Percentiles rank a stretch among this genome's conserved stretches.
Conservation (phyloP, 805 yeast genomes). For the Pichia heedii region DNA sequence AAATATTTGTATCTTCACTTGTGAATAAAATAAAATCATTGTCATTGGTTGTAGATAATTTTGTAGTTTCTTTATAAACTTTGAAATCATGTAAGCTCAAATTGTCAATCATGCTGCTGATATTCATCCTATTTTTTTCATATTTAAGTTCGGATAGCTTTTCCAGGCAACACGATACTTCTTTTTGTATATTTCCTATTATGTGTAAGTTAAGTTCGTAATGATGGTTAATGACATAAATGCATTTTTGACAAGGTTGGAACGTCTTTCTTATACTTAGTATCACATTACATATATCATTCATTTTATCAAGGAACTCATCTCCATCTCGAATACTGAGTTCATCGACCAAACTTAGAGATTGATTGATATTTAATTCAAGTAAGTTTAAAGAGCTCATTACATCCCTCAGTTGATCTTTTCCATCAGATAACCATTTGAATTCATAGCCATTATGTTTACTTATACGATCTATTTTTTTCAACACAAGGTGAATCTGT, state of each 20-base stretch:
- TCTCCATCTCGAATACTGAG: background rate
- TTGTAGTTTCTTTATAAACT: background rate
- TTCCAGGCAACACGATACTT: background rate
- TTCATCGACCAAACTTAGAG: background rate
- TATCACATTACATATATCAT: background rate
- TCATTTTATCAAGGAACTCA: background rate
- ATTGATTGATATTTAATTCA: background rate
- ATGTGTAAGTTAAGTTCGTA: background rate
- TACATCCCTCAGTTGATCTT: background rate
- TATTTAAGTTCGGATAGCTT: background rate
- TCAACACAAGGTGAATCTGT: background rate
- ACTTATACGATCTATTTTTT: background rate
- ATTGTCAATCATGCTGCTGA: background rate
- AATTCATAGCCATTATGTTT: background rate
- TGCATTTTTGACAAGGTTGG: background rate
- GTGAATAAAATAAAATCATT: slow-evolving; percentile 4
- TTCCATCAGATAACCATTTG: background rate
- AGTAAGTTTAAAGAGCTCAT: background rate
- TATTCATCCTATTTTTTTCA: slow-evolving; percentile 24
- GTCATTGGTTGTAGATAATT: background rate
- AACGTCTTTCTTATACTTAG: background rate
- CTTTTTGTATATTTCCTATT: slow-evolving; percentile 6
- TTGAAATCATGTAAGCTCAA: background rate
- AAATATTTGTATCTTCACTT: slow-evolving; percentile 1
- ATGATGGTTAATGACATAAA: background rate